Evolutionary conservation across 2,329 filamentous ascomycete genomes (phyloP).

Genomic region (Alternaria brassicae): DNA sequence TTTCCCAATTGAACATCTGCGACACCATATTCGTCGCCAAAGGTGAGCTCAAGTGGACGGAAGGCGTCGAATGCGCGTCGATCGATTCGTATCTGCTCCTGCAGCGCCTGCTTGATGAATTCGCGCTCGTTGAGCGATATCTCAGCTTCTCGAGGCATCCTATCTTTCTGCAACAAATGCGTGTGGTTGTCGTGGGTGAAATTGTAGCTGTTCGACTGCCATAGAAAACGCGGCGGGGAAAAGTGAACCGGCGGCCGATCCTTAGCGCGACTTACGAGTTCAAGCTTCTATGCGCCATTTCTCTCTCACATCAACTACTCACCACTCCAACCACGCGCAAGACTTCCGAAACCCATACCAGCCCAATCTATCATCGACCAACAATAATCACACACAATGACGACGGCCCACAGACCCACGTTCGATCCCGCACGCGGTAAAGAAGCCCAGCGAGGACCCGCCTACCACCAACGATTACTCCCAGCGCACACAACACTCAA

Average conservation of each 20-base stretch:
- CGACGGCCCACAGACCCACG: constrained; percentile 78
- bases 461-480: constrained; percentile 94
- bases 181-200: constrained; percentile 15
- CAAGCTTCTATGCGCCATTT: constrained; percentile 10
- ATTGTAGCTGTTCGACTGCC: constrained; percentile 10
- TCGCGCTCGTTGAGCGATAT: constrained; percentile 87
- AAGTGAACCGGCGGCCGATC: constrained; percentile 17
- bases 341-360: constrained; percentile 40
- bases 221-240: constrained; percentile 36
- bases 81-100: constrained; percentile 82
- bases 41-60: constrained; percentile 76
- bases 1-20: constrained; percentile 88
- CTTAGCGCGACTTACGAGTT: constrained; percentile 24
- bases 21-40: constrained; percentile 90
- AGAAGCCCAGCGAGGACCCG: constrained; percentile 89
- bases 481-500: constrained; percentile 95
- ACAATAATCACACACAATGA: constrained; percentile 48
- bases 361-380: neutral
- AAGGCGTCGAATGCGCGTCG: constrained; percentile 82
- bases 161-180: constrained; percentile 27
- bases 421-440: constrained; percentile 97
- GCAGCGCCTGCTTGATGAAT: constrained; percentile 83
- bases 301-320: constrained; percentile 14
- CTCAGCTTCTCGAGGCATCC: constrained; percentile 91
- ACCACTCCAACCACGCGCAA: constrained; percentile 25